phyloP scores from a whole-genome alignment of 106 monocot genomes.

The Allium fistulosum region DNA sequence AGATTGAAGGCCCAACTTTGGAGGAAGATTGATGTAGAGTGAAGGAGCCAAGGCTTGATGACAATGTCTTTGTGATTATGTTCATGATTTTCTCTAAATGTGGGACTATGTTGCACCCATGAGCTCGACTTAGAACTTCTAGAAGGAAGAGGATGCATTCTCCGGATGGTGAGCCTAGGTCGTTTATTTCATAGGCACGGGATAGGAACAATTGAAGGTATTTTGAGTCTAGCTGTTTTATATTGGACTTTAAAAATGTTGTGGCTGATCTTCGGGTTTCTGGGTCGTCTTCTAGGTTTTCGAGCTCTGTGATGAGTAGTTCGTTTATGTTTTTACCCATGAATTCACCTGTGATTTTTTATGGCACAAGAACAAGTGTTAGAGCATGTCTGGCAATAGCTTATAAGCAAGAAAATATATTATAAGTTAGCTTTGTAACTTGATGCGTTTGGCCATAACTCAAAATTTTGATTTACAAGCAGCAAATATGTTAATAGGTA shows the following conservation, averaged over 20 bases:
- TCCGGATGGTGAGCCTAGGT: slow-evolving; percentile 29
- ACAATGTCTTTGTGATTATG: slow-evolving; percentile 54
- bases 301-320: slow-evolving; percentile 44
- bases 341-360: too few relatives aligned
- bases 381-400: too few relatives aligned
- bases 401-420: too few relatives aligned
- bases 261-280: slow-evolving; percentile 61
- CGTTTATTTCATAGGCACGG: slow-evolving; percentile 60
- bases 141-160: slow-evolving; percentile 75
- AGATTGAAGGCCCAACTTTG: slow-evolving; percentile 75
- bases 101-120: slow-evolving; percentile 73
- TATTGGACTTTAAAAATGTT: slow-evolving; percentile 64
- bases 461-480: too few relatives aligned
- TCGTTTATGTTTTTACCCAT: slow-evolving; percentile 53
- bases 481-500: too few relatives aligned
- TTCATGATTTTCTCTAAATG: slow-evolving; percentile 76
- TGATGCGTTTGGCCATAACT: too few relatives aligned
- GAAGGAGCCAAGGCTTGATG: slow-evolving; percentile 53
- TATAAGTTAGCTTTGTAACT: too few relatives aligned
- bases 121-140: slow-evolving; percentile 69
- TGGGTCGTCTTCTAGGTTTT: slow-evolving; percentile 64
- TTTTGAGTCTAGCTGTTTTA: slow-evolving; percentile 63
- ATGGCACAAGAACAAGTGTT: too few relatives aligned
- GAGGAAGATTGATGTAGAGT: slow-evolving; percentile 79
- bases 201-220: slow-evolving; percentile 62